Conservation (phyloP, 2,329 filamentous ascomycete genomes). For the Neofusicoccum laricinum region DNA sequence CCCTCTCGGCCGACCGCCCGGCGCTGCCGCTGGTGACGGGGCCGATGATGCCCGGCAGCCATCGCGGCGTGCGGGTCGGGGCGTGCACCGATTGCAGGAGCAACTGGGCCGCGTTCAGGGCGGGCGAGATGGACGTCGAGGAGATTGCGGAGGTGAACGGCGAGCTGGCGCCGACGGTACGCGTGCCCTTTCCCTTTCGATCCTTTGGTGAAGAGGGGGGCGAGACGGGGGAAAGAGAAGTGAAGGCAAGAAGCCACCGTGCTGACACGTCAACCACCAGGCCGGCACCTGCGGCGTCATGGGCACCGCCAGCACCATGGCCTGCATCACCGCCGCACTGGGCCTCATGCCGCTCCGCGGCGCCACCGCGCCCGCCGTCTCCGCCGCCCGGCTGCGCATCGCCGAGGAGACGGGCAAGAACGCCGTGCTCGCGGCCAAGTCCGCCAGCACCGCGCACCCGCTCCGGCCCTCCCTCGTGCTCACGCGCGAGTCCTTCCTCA, state of each 20-base stretch:
- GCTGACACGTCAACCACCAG: conserved; percentile 17
- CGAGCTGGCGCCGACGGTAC: conserved; percentile 67
- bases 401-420: conserved; percentile 53
- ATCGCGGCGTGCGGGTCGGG: conserved; percentile 62
- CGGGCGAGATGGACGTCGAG: conserved; percentile 66
- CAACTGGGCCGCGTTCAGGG: conserved; percentile 69
- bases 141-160: conserved; percentile 70
- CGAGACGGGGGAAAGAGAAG: background rate
- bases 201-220: background rate
- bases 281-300: conserved; percentile 57
- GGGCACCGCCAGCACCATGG: conserved; percentile 58
- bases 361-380: conserved; percentile 54
- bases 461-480: conserved; percentile 45
- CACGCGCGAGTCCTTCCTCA: conserved; percentile 48
- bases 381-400: conserved; percentile 50
- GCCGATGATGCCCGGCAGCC: conserved; percentile 72
- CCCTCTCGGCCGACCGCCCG: conserved; percentile 71
- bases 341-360: conserved; percentile 54
- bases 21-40: conserved; percentile 67
- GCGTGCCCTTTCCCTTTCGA: conserved; percentile 20
- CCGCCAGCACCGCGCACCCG: conserved; percentile 22
- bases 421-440: conserved; percentile 43
- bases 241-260: background rate
- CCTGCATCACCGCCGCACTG: conserved; percentile 51
- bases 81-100: conserved; percentile 74